A percentile compares a stretch with the other conserved stretches of the same genome.
Evolutionary conservation across 805 yeast species (phyloP).

Genomic region (Wickerhamomyces alni): DNA sequence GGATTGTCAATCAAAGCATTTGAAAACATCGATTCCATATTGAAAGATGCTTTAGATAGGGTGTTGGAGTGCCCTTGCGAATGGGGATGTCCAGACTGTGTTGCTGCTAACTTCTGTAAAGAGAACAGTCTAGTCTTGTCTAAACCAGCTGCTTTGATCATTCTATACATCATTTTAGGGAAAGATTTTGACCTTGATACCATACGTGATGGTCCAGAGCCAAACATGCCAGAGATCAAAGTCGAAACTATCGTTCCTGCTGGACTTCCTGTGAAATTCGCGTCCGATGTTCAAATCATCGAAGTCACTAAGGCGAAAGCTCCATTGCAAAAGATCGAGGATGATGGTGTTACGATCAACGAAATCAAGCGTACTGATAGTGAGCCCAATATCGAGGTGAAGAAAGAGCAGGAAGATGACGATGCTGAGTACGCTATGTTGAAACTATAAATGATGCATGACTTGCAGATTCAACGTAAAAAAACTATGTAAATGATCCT

Average conservation of each 20-base stretch:
- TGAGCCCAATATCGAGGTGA: background rate
- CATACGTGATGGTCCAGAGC: slow-evolving; percentile 68
- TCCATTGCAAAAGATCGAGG: slow-evolving; percentile 12
- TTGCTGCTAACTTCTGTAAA: slow-evolving; percentile 75
- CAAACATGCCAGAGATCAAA: slow-evolving; percentile 59
- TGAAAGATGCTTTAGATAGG: slow-evolving; percentile 52
- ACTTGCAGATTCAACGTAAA: too few species aligned
- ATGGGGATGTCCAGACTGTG: slow-evolving; percentile 72
- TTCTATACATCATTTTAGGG: slow-evolving; percentile 59
- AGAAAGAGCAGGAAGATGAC: background rate
- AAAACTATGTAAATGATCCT: slow-evolving; percentile 5
- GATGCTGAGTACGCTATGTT: background rate
- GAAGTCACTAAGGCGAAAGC: slow-evolving; percentile 29
- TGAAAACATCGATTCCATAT: slow-evolving; percentile 64
- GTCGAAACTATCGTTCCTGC: slow-evolving; percentile 66
- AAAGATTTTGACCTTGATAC: slow-evolving; percentile 37
- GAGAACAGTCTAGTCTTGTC: slow-evolving; percentile 81
- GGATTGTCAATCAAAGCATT: slow-evolving; percentile 79
- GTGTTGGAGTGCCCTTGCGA: slow-evolving; percentile 63
- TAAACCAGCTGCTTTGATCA: slow-evolving; percentile 75
- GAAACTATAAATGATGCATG: background rate
- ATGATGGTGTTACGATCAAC: slow-evolving; percentile 8
- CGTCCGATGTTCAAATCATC: slow-evolving; percentile 53
- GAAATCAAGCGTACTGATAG: slow-evolving; percentile 12
- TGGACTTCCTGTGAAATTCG: slow-evolving; percentile 48